Base-by-base conservation (phyloP, 2,329 filamentous ascomycete genomes). In the Colletotrichum noveboracense region DNA sequence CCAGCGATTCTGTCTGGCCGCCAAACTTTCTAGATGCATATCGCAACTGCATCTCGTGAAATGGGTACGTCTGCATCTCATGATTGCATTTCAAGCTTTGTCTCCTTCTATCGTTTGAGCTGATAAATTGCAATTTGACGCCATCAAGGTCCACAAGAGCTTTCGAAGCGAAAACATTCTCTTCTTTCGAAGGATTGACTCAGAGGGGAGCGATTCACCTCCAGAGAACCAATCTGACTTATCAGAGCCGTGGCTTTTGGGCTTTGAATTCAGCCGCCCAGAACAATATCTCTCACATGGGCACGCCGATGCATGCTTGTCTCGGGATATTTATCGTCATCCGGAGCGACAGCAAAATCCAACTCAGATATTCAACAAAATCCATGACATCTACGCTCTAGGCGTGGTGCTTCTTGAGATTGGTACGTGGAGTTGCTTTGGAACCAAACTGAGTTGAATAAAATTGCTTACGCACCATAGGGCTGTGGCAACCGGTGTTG, bases 401-500 rank as follows among this genome's bases (percentile, higher is more conserved):
- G 56, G 56, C 10, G 26, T 60, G 5, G 5, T 60, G 7, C 56
- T 60, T 7, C 28, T 30, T 7, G 26, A 32, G 1, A 60, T 60
- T 0, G 56, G 26, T 60, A 24, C 0, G 56, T 7, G 18, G 6
- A 2, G 5, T 3, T 43, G 16, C 12, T 5, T 7, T 1, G 3
- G 3, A 18, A n/a, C 1, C 6, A 21, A 8, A 21, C 0, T 7
- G 43, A 3, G 2, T 12, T 1, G 3, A 48, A 21, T 0, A 0
- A 21, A 21, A 48, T 21, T 43, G n/a, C 43, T 21, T 0, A 48
- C 43, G 0, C 3, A 13, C 6, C 3, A 3, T 4, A 30, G 56
- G 56, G 16, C 16, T 60, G 1, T 60, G 56, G 56, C 56, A 60
- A n/a, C 56, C 56, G 9, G 56, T 60, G 2, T 30, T 32, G 2